Evolutionary conservation across 2,329 filamentous ascomycete genomes (phyloP), one percentile per base, ranked within the genome.

Genomic region (Diaporthe sp.): DNA sequence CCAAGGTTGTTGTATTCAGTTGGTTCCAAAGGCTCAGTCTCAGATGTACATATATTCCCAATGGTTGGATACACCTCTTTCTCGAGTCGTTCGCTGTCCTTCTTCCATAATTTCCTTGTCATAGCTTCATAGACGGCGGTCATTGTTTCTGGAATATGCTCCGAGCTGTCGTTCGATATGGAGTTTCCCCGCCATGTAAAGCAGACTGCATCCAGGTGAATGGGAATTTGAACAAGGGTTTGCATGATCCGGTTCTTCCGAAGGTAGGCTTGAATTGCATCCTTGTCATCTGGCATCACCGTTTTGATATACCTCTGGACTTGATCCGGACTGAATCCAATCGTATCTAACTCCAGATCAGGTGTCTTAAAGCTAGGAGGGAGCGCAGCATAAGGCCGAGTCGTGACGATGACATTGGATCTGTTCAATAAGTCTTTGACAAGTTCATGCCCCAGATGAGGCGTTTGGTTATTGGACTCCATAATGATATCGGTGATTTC

Each of bases 201-300:
- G 54, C 54, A 57, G 28, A 57, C 13, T 57, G 54, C 54, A 33
- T 57, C 54, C 54, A 57, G 13, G 28, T 57, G 54, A 33, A 57
- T 57, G 4, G 54, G 28, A 22, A 35, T 57, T 15, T 10, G 54
- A 15, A 57, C 54, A 10, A 57, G 54, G 15, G 6, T 33, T 10
- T 33, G 54, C 13, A 57, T 10, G 22, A 57, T 7, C 28, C 28
- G 15, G 4, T 22, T 15, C 28, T 57, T 57, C 15, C 35, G 28
- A 19, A 57, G 54, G 54, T 38, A 38, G 5, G 35, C 35, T 38
- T 38, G 35, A 38, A 38, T 38, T 38, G 35, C 35, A 38, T 38
- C 10, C 35, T 38, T 38, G 5, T 38, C 35, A 38, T 38, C 5
- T 38, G 35, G 35, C 5, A 38, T 38, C 35, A 19, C 54, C 28